Base-by-base conservation (phyloP, 768 basidiomycete species). In the Boletus edulis region DNA sequence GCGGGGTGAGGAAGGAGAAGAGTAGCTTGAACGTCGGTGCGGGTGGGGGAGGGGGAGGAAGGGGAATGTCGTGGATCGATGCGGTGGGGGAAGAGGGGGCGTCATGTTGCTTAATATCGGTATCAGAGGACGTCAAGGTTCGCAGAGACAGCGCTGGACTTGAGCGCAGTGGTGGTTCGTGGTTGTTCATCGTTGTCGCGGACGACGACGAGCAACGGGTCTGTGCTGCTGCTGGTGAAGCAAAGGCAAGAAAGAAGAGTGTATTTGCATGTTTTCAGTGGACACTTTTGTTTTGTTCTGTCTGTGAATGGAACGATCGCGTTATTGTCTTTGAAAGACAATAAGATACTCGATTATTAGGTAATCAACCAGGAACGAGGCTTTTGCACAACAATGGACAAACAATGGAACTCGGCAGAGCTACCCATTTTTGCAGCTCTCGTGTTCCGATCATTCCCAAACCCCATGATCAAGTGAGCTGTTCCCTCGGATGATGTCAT, bases 21-120 rank as follows among this genome's bases (percentile, higher is more conserved):
- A 93, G 80, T 7, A 86, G 77, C 41, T 76, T 74, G 58, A 89
- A 75, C 1, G 83, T 81, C 0, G 88, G 85, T 52, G 74, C 62
- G 6, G 77, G 73, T 32, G 75, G 50, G 17, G 58, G 73, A 27
- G 73, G 49, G 17, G 57, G 20, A 12, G 67, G 54, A 41, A 60
- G 59, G 38, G 63, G 55, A 24, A 63, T 52, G 38, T 62, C 55
- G 17, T 59, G 54, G 12, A 65, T 31, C 39, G 62, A 64, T 3
- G 56, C 7, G 3, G 49, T 54, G 5, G 54, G 59, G 12, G 58
- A 64, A 42, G 55, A 46, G 15, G 37, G 47, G n/a, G 59, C 12
- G 32, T 51, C 55, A 57, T 46, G 18, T 42, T 64, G 44, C 45
- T 67, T 62, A 46, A 55, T 48, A 45, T 67, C 64, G 3, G 60